Evolutionary conservation across 192 early-diverging fungal genomes (phyloP).

Genomic region (Cladochytrium replicatum): DNA sequence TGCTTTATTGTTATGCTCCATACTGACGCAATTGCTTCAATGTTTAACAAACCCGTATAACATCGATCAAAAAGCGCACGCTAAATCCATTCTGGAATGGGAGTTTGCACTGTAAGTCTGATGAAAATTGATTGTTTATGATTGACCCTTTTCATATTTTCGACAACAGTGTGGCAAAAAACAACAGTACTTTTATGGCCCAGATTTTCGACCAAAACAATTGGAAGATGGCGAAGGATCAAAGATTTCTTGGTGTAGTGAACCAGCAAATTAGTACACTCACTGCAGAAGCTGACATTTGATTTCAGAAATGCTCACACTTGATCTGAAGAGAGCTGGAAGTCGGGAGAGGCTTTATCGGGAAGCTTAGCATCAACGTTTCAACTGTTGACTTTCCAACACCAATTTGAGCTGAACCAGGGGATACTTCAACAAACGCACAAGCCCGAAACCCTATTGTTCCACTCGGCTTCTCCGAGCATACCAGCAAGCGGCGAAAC

Average conservation of each 20-base stretch:
- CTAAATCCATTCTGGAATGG: slow-evolving; percentile 97
- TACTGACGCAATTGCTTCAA: no score
- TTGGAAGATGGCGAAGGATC: slow-evolving; percentile 62
- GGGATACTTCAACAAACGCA: not conserved
- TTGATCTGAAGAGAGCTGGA: slow-evolving; percentile 72
- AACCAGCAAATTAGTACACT: slow-evolving; percentile 68
- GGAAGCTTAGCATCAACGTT: slow-evolving; percentile 77
- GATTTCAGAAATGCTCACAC: slow-evolving; percentile 68
- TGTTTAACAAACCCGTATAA: slow-evolving; percentile 90
- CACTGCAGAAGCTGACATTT: slow-evolving; percentile 15
- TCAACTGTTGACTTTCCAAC: slow-evolving; percentile 34
- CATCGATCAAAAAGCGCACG: slow-evolving; percentile 73
- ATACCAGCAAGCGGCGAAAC: no score
- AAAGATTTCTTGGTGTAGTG: slow-evolving; percentile 78
- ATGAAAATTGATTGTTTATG: no score
- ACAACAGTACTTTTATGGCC: slow-evolving; percentile 70
- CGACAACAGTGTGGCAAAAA: slow-evolving; percentile 49
- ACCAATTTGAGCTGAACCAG: not conserved
- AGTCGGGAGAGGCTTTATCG: slow-evolving; percentile 68
- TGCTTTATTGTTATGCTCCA: no score
- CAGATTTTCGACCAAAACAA: slow-evolving; percentile 98
- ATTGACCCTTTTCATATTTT: not conserved
- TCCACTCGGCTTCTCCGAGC: no score
- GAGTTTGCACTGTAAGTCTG: slow-evolving; percentile 61
- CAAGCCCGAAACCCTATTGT: not conserved